Evolutionary conservation across 805 yeast species (phyloP).

Genomic region (Candida chauliodis): DNA sequence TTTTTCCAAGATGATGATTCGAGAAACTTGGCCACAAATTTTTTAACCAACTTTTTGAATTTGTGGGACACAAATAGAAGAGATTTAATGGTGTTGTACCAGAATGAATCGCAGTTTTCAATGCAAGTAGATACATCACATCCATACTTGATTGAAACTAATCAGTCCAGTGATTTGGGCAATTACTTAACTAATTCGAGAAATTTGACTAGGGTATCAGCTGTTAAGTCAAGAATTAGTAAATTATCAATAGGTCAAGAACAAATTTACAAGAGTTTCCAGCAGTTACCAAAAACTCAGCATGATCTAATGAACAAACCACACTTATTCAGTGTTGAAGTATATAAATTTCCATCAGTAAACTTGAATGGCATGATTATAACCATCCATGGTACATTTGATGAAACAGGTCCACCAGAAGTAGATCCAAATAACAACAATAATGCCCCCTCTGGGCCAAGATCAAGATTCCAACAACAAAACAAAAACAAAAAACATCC

Average conservation of each 20-base stretch:
- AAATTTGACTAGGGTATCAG: slow-evolving; percentile 63
- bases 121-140: slow-evolving; percentile 69
- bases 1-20: slow-evolving; percentile 80
- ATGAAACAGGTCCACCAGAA: slow-evolving; percentile 62
- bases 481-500: slow-evolving; percentile 29
- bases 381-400: slow-evolving; percentile 79
- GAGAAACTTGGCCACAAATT: slow-evolving; percentile 69
- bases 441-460: slow-evolving; percentile 12
- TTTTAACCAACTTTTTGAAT: slow-evolving; percentile 69
- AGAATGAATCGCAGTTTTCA: slow-evolving; percentile 82
- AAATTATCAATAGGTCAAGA: slow-evolving; percentile 69
- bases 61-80: slow-evolving; percentile 79
- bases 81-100: slow-evolving; percentile 70
- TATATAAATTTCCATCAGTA: slow-evolving; percentile 59
- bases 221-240: slow-evolving; percentile 50
- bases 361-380: slow-evolving; percentile 70
- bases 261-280: slow-evolving; percentile 57
- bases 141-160: slow-evolving; percentile 40
- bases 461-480: slow-evolving; percentile 17
- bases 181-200: slow-evolving; percentile 72
- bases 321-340: slow-evolving; percentile 68
- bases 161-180: slow-evolving; percentile 43
- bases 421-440: slow-evolving; percentile 16
- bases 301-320: slow-evolving; percentile 69
- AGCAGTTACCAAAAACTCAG: slow-evolving; percentile 70